Percentiles rank a stretch among this genome's conserved stretches.
Evolutionary conservation across 257 asterid species (phyloP).

Genomic region (Solanum peruvianum): DNA sequence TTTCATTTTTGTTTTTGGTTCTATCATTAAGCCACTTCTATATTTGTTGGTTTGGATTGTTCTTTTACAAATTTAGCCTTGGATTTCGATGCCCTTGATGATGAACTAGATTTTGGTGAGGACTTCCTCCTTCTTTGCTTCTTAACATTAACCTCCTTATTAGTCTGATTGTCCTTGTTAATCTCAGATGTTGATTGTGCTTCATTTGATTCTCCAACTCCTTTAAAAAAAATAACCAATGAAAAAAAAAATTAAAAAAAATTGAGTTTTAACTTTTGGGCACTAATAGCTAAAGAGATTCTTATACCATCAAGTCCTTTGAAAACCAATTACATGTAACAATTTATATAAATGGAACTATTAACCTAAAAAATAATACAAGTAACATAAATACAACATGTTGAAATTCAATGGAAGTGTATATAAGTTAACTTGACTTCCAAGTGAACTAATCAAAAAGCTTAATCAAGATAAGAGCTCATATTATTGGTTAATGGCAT

Average conservation of each 20-base stretch:
- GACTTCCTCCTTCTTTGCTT: conserved; percentile 61
- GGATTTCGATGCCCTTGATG: conserved; percentile 27
- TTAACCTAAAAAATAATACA: not conserved
- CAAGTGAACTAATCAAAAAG: not conserved
- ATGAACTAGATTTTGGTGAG: conserved; percentile 21
- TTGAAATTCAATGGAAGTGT: not conserved
- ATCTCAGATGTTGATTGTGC: conserved; percentile 29
- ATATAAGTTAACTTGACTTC: not conserved
- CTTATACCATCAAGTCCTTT: not conserved
- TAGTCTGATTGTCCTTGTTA: conserved; percentile 13
- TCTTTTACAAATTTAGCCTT: conserved; percentile 48
- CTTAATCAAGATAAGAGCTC: not conserved
- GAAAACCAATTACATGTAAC: not conserved
- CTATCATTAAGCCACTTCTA: conserved; percentile 51
- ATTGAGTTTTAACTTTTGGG: not conserved
- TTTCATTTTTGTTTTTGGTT: not conserved
- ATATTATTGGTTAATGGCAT: not conserved
- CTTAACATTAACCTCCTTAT: conserved; percentile 15
- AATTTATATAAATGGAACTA: not conserved
- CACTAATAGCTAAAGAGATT: not conserved
- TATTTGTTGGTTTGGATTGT: conserved; percentile 24
- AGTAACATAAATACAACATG: not conserved
- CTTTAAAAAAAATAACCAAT: conserved; percentile 2
- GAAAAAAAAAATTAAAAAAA: not conserved
- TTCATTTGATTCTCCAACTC: conserved; percentile 30